Evolutionary conservation across 2,329 filamentous ascomycete species (phyloP).

Genomic region (Neoarthrinium moseri): DNA sequence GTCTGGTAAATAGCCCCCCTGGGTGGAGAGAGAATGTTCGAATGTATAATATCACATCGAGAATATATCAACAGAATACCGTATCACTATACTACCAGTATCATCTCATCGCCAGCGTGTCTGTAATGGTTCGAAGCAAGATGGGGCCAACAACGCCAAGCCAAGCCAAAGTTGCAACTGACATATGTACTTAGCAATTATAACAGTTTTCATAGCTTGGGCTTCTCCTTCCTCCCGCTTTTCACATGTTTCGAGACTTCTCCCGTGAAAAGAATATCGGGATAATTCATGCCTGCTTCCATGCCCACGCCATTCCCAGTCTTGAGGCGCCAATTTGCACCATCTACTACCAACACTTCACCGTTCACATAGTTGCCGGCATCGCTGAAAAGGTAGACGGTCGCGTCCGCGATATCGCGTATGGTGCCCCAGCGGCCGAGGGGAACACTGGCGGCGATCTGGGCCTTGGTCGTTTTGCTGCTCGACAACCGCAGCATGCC

Average conservation of each 20-base stretch:
- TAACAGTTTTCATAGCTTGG: slow-evolving; percentile 46
- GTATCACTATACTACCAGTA: no score
- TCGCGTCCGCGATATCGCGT: slow-evolving; percentile 89
- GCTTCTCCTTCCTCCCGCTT: slow-evolving; percentile 32
- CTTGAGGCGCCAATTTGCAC: slow-evolving; percentile 55
- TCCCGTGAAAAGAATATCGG: slow-evolving; percentile 44
- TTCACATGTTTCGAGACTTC: slow-evolving; percentile 39
- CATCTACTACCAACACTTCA: slow-evolving; percentile 73
- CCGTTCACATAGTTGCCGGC: slow-evolving; percentile 86
- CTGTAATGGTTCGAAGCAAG: no score
- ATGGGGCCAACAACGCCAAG: no score
- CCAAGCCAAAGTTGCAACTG: no score
- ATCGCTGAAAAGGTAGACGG: slow-evolving; percentile 84
- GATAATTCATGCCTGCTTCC: slow-evolving; percentile 49
- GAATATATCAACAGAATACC: no score
- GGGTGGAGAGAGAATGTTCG: no score
- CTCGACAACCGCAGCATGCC: slow-evolving; percentile 65
- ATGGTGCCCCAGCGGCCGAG: slow-evolving; percentile 75
- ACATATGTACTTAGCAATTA: no score
- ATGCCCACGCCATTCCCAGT: slow-evolving; percentile 44
- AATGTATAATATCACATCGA: no score
- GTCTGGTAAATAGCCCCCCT: no score
- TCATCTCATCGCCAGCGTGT: no score
- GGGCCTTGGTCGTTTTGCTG: slow-evolving; percentile 29
- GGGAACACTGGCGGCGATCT: slow-evolving; percentile 56